A percentile compares a stretch with the other conserved stretches of the same genome.
Conservation (phyloP, 2,329 filamentous ascomycete species). For the Coniosporium tulheliwenetii region DNA sequence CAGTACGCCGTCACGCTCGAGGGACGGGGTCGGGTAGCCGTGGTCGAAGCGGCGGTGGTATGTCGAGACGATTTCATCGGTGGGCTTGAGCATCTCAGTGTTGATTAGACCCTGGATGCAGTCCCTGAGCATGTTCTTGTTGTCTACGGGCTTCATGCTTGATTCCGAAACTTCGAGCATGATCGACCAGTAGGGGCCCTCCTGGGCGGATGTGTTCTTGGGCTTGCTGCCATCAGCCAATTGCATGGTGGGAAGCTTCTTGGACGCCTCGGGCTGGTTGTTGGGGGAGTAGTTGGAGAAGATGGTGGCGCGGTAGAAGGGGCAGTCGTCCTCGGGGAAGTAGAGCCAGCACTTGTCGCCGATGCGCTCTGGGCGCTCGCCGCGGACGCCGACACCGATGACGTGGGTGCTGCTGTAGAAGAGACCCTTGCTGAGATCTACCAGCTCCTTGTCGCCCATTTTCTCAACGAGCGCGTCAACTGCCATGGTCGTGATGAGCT, state of each 20-base stretch:
- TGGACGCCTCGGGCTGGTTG: conserved; percentile 78
- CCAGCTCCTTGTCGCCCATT: conserved; percentile 77
- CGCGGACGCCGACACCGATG: conserved; percentile 87
- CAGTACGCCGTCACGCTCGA: conserved; percentile 91
- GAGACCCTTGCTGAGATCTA: conserved; percentile 71
- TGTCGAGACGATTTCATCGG: conserved; percentile 91
- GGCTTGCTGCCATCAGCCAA: conserved; percentile 76
- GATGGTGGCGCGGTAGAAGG: conserved; percentile 98
- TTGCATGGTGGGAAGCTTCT: conserved; percentile 75
- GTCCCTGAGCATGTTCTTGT: conserved; percentile 70
- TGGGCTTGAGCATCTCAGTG: conserved; percentile 85
- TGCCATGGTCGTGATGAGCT: conserved; percentile 91
- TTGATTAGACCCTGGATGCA: conserved; percentile 95
- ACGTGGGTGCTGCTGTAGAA: conserved; percentile 98
- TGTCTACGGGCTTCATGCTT: conserved; percentile 82
- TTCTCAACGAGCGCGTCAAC: conserved; percentile 76
- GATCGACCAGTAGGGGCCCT: conserved; percentile 98
- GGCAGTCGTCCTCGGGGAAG: conserved; percentile 97
- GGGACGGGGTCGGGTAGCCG: conserved; percentile 87
- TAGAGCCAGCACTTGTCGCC: conserved; percentile 99
- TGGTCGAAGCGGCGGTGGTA: conserved; percentile 98
- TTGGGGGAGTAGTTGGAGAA: conserved; percentile 99
- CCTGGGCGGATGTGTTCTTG: conserved; percentile 53
- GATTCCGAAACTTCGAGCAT: conserved; percentile 98
- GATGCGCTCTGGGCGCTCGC: conserved; percentile 81